phyloP scores from a whole-genome alignment of 2,329 filamentous ascomycete species.

The Sordariomycetes sp. region DNA sequence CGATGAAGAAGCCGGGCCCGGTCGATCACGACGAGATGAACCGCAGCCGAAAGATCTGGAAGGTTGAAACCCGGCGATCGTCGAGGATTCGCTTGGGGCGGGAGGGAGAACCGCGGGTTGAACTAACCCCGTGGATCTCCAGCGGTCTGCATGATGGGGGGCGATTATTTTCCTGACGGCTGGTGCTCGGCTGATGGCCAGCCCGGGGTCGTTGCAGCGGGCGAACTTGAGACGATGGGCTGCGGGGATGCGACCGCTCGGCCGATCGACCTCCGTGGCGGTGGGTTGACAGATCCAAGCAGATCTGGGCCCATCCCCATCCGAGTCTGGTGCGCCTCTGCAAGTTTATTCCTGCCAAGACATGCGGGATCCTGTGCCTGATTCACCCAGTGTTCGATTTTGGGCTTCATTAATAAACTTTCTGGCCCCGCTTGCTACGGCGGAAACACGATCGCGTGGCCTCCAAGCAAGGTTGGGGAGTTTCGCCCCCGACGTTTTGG shows the following conservation, averaged over 20 bases:
- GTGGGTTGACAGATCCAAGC: not conserved
- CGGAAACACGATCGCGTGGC: too few relatives aligned
- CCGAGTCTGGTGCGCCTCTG: not conserved
- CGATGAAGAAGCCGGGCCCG: not conserved
- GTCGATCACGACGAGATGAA: not conserved
- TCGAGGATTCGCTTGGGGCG: not conserved
- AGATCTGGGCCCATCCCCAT: not conserved
- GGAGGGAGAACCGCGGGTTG: not conserved
- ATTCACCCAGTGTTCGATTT: too few relatives aligned
- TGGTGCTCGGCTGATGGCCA: not conserved
- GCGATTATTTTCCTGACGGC: not conserved
- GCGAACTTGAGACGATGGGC: not conserved
- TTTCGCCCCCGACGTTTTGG: too few relatives aligned
- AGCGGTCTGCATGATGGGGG: not conserved
- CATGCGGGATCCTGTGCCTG: too few relatives aligned
- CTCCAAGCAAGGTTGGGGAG: too few relatives aligned
- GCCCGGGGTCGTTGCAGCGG: not conserved
- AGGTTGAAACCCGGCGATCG: not conserved
- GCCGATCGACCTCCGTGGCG: not conserved
- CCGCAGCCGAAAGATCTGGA: not conserved
- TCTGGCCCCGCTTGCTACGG: too few relatives aligned
- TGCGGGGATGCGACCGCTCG: not conserved
- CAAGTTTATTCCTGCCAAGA: too few relatives aligned
- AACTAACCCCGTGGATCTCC: not conserved
- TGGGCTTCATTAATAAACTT: too few relatives aligned